A percentile compares a stretch with the other conserved stretches of the same genome.
Evolutionary conservation across 2,329 filamentous ascomycete species (phyloP).

Genomic region (Colletotrichum phormii): DNA sequence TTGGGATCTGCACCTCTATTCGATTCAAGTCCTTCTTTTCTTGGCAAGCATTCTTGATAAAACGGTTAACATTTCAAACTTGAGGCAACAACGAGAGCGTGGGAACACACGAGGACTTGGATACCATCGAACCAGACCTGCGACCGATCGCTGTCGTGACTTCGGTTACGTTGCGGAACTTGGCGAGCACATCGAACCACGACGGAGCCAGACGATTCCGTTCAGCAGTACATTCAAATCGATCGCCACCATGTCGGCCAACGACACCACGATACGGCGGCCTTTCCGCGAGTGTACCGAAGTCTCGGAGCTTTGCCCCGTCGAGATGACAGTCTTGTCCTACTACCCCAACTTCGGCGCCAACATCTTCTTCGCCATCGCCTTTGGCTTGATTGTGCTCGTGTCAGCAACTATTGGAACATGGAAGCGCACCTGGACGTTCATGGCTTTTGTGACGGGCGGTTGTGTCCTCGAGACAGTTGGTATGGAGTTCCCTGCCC

Average conservation of each 20-base stretch:
- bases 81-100: neutral
- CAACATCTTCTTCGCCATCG: conserved; percentile 64
- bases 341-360: conserved; percentile 68
- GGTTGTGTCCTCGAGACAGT: conserved; percentile 64
- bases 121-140: neutral
- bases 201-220: neutral
- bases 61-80: neutral
- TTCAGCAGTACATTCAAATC: neutral
- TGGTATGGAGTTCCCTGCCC: conserved; percentile 49
- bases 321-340: conserved; percentile 63
- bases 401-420: conserved; percentile 56
- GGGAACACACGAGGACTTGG: too few species aligned
- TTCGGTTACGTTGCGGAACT: neutral
- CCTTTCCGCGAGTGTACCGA: conserved; percentile 47
- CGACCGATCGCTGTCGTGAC: neutral
- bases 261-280: conserved; percentile 22
- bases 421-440: conserved; percentile 67
- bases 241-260: conserved; percentile 24
- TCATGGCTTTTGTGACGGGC: conserved; percentile 58
- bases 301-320: conserved; percentile 60
- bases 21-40: neutral
- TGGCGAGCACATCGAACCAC: neutral
- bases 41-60: neutral
- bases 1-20: neutral
- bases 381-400: conserved; percentile 59